Evolutionary conservation across 2,329 filamentous ascomycete species (phyloP), one percentile per base, ranked within the genome.

Genomic region (Sporothrix euskadiensis): DNA sequence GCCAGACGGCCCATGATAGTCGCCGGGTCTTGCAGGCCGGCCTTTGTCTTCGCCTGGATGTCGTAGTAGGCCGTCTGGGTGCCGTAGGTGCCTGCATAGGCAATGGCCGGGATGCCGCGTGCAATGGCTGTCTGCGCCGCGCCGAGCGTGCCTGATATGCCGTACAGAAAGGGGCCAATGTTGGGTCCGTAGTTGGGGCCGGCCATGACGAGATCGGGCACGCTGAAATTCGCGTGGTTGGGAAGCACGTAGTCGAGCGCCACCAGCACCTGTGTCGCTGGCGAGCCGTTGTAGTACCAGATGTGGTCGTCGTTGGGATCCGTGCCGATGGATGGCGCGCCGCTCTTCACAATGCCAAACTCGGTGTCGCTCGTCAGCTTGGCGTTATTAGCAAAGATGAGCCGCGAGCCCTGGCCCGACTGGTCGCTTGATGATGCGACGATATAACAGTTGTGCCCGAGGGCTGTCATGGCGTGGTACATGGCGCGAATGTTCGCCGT

Each of bases 261-360:
- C 5, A 89, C 85, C 73, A 88, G 85, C 1, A 85, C 86, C 76
- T 85, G 87, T 0, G 87, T 84, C 0, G 85, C 86, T 0, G 88
- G 86, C 0, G 87, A 89, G 30, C 87, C 87, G 71, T 89, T 87
- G 79, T 88, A 89, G 77, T 89, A 89, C 86, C 86, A 89, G 75
- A 89, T 87, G 74, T 87, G 83, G 71, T 81, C 81, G 73, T 89
- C 85, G 26, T 79, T 78, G 14, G 86, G 86, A 75, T 88, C 86
- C 19, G 80, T 81, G 63, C 88, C 87, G 32, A 87, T 76, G 0
- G 84, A 83, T 3, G 85, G 84, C 0, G 83, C 80, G 5, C 85
- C 85, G 2, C 82, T 80, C 52, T 83, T 83, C 49, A 87, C 77
- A 52, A 86, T 80, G 75, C 81, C 79, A 79, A 82, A 87, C 73